These are phyloP conservation scores for Aspergillus ustus DNA, from an alignment of 2,329 filamentous ascomycete genomes.

Conservation along the genomic window DNA sequence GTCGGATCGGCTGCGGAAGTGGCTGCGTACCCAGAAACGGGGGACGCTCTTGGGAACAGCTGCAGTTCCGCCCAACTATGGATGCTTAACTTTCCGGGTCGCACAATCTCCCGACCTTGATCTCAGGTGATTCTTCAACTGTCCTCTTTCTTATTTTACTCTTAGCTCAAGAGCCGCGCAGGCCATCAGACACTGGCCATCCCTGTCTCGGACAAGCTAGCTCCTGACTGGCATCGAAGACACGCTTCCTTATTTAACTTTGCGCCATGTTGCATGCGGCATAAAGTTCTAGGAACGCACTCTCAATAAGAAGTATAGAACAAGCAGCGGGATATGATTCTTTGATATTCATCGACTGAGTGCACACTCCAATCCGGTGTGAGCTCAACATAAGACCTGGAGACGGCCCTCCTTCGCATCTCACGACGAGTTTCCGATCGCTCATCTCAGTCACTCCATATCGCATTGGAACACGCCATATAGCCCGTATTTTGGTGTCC, in stretches of 20 bases:
- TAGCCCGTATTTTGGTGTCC: background rate
- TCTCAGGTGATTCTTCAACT: background rate
- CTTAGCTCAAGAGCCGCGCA: background rate
- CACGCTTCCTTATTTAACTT: conserved; percentile 12
- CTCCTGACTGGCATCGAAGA: conserved; percentile 17
- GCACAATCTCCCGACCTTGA: conserved; percentile 4
- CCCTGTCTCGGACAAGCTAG: conserved; percentile 12
- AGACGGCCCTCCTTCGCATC: background rate
- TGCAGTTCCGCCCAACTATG: conserved; percentile 7
- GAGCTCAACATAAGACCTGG: conserved; percentile 4
- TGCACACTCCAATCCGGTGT: conserved; percentile 8
- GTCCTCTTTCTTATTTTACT: background rate
- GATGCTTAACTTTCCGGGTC: conserved; percentile 4
- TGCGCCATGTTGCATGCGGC: conserved; percentile 32
- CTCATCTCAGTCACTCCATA: background rate
- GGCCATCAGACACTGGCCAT: background rate
- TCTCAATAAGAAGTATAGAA: conserved; percentile 1
- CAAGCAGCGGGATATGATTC: conserved; percentile 34
- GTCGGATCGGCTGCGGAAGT: conserved; percentile 38
- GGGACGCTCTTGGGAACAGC: conserved; percentile 21
- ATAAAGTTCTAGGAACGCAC: conserved; percentile 17
- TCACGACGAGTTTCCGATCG: background rate
- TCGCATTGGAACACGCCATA: background rate
- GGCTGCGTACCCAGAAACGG: conserved; percentile 27
- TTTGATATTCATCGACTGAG: conserved; percentile 27